Base-by-base conservation (phyloP, 176 grass and related monocot species). In the Ensete ventricosum region DNA sequence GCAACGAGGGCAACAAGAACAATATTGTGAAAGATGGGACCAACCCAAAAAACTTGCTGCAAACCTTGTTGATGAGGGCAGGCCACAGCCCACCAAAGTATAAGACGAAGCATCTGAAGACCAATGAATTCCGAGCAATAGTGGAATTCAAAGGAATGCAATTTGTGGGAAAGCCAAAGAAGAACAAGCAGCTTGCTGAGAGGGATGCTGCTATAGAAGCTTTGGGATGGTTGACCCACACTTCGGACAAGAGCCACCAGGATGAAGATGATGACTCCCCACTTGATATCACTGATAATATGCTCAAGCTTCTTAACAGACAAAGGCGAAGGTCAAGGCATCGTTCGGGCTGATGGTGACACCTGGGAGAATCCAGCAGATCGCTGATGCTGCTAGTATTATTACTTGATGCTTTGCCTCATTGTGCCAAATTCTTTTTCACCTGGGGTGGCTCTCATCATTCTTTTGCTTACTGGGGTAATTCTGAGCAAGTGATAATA, bases 71-170 rank as follows among this genome's bases (percentile, higher is more conserved):
- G 78, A 93, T 91, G 94, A 85, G 94, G 62, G 94, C 90, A 25
- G 90, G 90, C 14, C 88, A 93, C 82, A 85, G 75, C 52, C 94
- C 94, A 11, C 94, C 94, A 14, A 98, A 87, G 82, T 98, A 98
- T 84, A 98, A 91, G 88, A 87, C 78, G 11, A 98, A 93, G 69
- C 90, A 93, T 78, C 82, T 98, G 26, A 93, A 98, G 70, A 98
- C 94, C 70, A 98, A 98, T 51, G 94, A 98, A 73, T 98, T 98
- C 71, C 83, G 90, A 59, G 88, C 90, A 21, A 81, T 93, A 62
- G 94, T 98, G 85, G 94, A 98, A 72, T 98, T 98, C 58, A 98
- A 98, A 77, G 90, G 90, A 50, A 98, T 93, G 94, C 94, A 98
- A 72, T 93, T 93, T 20, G 84, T 93, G 3, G 94, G 94, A 71